Evolutionary conservation across 768 basidiomycete species (phyloP).

Genomic region (Tricholoma hemisulphureum): DNA sequence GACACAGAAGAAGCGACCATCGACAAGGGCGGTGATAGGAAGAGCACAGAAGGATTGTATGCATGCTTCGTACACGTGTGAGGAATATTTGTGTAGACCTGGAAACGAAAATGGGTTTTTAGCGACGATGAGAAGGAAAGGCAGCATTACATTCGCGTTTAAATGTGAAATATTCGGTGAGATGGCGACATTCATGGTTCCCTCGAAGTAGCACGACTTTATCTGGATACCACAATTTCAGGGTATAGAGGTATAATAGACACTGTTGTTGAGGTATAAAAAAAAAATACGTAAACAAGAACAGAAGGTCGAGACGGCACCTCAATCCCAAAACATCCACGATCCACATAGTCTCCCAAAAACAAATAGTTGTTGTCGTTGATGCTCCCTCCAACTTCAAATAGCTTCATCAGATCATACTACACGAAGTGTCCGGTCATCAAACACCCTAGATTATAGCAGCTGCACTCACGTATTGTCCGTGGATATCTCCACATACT

Average conservation of each 20-base stretch:
- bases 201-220: conserved; percentile 85
- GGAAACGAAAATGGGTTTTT: background rate
- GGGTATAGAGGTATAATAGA: conserved; percentile 86
- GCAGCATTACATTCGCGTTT: conserved; percentile 83
- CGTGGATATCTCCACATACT: conserved; percentile 98
- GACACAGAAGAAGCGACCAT: conserved; percentile 94
- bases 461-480: conserved; percentile 74
- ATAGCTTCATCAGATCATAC: conserved; percentile 98
- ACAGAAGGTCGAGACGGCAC: conserved; percentile 26
- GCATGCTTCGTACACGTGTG: conserved; percentile 86
- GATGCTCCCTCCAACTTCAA: conserved; percentile 89
- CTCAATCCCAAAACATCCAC: conserved; percentile 85
- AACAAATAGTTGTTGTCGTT: conserved; percentile 86
- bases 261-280: conserved; percentile 50
- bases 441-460: background rate
- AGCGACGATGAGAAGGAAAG: background rate
- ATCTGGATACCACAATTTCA: conserved; percentile 88
- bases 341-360: conserved; percentile 96
- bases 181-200: conserved; percentile 95
- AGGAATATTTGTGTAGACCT: conserved; percentile 92
- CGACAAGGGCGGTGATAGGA: conserved; percentile 89
- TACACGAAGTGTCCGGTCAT: conserved; percentile 29
- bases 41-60: conserved; percentile 87
- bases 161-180: conserved; percentile 98
- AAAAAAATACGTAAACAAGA: conserved; percentile 18